A percentile compares a stretch with the other conserved stretches of the same genome.
Evolutionary conservation across 306 rosid species (phyloP).

Genomic region (Rosa lucieae): DNA sequence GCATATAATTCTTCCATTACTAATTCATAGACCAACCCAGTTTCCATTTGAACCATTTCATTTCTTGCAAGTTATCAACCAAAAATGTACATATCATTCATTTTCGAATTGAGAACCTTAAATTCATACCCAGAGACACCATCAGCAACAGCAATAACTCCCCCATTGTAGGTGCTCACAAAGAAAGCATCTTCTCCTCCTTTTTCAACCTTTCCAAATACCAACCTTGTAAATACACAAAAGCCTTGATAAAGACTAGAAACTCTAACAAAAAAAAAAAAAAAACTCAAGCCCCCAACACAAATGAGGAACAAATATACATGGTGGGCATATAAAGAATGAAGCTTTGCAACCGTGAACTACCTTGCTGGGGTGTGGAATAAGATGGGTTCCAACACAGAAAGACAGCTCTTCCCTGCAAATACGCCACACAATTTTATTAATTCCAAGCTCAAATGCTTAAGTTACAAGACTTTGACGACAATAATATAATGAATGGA

Average conservation of each 20-base stretch:
- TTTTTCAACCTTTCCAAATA: slow-evolving; percentile 58
- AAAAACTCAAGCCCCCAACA: background rate
- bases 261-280: background rate
- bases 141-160: slow-evolving; percentile 91
- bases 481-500: background rate
- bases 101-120: background rate
- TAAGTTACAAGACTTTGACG: background rate
- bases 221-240: slow-evolving; percentile 18
- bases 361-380: slow-evolving; percentile 97
- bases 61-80: background rate
- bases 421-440: background rate
- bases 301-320: background rate
- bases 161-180: slow-evolving; percentile 67
- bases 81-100: background rate
- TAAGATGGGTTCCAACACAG: slow-evolving; percentile 71
- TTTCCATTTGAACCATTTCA: background rate
- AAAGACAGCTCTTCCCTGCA: slow-evolving; percentile 70
- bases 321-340: background rate
- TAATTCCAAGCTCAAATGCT: background rate
- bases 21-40: slow-evolving; percentile 1
- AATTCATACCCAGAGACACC: slow-evolving; percentile 86
- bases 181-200: slow-evolving; percentile 98
- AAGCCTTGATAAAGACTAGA: background rate
- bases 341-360: background rate
- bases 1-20: background rate